Conservation (phyloP, 164 flowering plant species). For the Vitis riparia region DNA sequence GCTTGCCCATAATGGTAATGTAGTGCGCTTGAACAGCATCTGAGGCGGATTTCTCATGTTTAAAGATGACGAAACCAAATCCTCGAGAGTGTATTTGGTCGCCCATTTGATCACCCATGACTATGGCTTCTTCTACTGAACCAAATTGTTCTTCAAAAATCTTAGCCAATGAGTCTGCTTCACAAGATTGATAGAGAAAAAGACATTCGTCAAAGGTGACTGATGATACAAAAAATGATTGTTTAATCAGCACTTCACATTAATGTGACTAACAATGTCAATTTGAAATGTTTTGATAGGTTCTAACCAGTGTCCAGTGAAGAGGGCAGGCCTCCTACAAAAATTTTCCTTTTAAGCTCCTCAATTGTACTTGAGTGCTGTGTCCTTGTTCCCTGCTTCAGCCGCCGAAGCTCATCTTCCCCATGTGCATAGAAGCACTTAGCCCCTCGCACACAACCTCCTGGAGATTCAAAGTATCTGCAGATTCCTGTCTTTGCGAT, state of each 20-base stretch:
- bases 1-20: conserved; percentile 40
- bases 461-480: conserved; percentile 38
- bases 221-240: background rate
- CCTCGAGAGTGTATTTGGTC: conserved; percentile 43
- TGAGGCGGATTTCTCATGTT: conserved; percentile 40
- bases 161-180: conserved; percentile 35
- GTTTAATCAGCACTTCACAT: too few species aligned
- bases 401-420: conserved; percentile 25
- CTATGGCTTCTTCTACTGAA: conserved; percentile 46
- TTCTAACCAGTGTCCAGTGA: conserved; percentile 47
- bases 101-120: conserved; percentile 28
- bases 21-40: conserved; percentile 49
- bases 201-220: background rate
- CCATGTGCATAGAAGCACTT: conserved; percentile 45
- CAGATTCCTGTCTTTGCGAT: conserved; percentile 33
- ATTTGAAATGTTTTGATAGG: background rate
- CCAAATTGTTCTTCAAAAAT: conserved; percentile 52
- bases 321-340: conserved; percentile 56
- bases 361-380: conserved; percentile 8
- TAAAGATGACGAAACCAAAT: conserved; percentile 58
- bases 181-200: conserved; percentile 4
- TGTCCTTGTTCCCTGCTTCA: conserved; percentile 17
- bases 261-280: background rate
- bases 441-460: conserved; percentile 51
- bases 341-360: conserved; percentile 36